These are phyloP conservation scores for Eucalyptus viminalis DNA, from an alignment of 345 rosid species.

Conservation along the genomic window DNA sequence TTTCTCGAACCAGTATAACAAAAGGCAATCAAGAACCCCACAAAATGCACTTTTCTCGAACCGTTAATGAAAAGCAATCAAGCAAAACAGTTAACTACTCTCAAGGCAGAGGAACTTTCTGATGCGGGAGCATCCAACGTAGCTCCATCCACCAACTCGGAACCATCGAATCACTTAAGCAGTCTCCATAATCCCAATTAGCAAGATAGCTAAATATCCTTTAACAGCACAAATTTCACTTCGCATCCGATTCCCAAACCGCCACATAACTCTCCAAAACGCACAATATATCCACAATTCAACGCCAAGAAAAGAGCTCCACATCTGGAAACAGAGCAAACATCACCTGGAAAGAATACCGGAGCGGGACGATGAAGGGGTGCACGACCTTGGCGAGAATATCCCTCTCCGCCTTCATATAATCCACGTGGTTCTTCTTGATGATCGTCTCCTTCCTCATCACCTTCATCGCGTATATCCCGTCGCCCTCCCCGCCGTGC, in stretches of 20 bases:
- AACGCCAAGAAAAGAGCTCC: neutral
- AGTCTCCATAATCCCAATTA: neutral
- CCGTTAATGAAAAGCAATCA: neutral
- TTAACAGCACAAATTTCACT: neutral
- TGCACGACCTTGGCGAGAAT: conserved; percentile 60
- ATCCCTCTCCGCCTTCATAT: conserved; percentile 71
- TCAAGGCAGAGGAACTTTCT: neutral
- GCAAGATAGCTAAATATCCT: neutral
- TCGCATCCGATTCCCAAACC: too few relatives aligned
- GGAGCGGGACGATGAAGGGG: conserved; percentile 62
- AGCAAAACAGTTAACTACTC: neutral
- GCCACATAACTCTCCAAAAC: neutral
- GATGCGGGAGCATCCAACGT: too few relatives aligned
- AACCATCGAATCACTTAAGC: too few relatives aligned
- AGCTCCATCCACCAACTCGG: too few relatives aligned
- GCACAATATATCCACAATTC: neutral
- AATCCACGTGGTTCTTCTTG: conserved; percentile 64
- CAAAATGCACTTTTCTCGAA: neutral
- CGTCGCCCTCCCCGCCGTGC: conserved; percentile 30
- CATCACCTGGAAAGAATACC: conserved; percentile 65
- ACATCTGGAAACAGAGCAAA: neutral
- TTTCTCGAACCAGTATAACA: neutral
- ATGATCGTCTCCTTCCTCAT: conserved; percentile 59
- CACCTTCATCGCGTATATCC: conserved; percentile 68
- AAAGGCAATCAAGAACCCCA: neutral